Evolutionary conservation across 2,329 filamentous ascomycete species (phyloP).

Genomic region (Pseudogymnoascus sp.): DNA sequence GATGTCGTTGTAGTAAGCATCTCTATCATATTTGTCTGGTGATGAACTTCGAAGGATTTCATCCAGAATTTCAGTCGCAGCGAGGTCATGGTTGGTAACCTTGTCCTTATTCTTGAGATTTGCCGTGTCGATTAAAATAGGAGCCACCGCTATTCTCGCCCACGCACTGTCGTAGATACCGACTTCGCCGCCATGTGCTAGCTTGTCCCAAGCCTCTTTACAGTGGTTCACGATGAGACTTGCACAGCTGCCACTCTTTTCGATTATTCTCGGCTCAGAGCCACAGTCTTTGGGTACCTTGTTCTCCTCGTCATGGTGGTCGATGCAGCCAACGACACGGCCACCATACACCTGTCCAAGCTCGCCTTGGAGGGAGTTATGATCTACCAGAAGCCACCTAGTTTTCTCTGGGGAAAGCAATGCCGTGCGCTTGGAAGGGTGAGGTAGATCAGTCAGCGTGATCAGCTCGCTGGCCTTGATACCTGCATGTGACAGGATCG

Average conservation of each 20-base stretch:
- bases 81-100: slow-evolving; percentile 52
- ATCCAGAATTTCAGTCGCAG: slow-evolving; percentile 52
- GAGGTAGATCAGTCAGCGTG: slow-evolving; percentile 50
- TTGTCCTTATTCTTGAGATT: slow-evolving; percentile 57
- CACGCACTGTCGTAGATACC: slow-evolving; percentile 31
- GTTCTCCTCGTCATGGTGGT: slow-evolving; percentile 71
- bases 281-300: slow-evolving; percentile 38
- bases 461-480: slow-evolving; percentile 54
- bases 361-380: slow-evolving; percentile 61
- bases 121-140: slow-evolving; percentile 65
- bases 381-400: slow-evolving; percentile 68
- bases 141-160: slow-evolving; percentile 58
- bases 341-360: slow-evolving; percentile 45
- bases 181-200: slow-evolving; percentile 33
- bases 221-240: slow-evolving; percentile 59
- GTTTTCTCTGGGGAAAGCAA: slow-evolving; percentile 42
- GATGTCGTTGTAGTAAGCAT: slow-evolving; percentile 51
- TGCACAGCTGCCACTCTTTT: slow-evolving; percentile 62
- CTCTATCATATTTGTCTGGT: slow-evolving; percentile 41
- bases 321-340: slow-evolving; percentile 57
- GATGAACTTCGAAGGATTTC: slow-evolving; percentile 31
- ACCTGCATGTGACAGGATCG: slow-evolving; percentile 53
- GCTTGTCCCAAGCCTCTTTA: slow-evolving; percentile 46
- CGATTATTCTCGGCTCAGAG: slow-evolving; percentile 50
- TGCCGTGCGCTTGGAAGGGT: slow-evolving; percentile 40